Evolutionary conservation across 441 rosid genomes (phyloP).

Genomic region (Adansonia rubrostipa): DNA sequence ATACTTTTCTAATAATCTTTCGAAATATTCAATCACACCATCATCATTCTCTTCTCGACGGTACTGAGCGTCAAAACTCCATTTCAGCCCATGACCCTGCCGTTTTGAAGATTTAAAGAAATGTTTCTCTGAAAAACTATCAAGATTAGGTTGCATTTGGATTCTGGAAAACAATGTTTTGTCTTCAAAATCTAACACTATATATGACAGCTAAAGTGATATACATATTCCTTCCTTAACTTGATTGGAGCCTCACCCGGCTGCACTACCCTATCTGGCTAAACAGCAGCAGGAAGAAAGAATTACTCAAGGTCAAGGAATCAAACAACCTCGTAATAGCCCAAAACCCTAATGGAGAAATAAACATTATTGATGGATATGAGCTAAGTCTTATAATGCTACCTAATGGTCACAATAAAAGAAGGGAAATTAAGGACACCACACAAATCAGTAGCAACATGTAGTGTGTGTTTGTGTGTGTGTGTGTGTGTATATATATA

Average conservation of each 20-base stretch:
- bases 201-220: background rate
- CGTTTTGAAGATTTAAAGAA: background rate
- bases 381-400: background rate
- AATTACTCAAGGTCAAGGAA: background rate
- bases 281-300: background rate
- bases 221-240: background rate
- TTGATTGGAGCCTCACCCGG: background rate
- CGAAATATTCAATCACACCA: background rate
- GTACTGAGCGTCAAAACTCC: background rate
- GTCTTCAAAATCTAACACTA: background rate
- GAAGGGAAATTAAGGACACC: background rate
- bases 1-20: background rate
- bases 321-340: background rate
- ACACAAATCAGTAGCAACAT: conserved; percentile 17
- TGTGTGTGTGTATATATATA: background rate
- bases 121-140: background rate
- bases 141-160: background rate
- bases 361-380: background rate
- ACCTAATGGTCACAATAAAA: background rate
- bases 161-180: background rate
- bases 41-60: background rate
- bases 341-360: conserved; percentile 9
- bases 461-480: background rate
- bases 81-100: background rate
- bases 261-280: background rate